A percentile compares a stretch with the other conserved stretches of the same genome.
These are phyloP conservation scores for Acephala macrosclerotiorum DNA, from an alignment of 2,329 filamentous ascomycete genomes.

Conservation along the genomic window DNA sequence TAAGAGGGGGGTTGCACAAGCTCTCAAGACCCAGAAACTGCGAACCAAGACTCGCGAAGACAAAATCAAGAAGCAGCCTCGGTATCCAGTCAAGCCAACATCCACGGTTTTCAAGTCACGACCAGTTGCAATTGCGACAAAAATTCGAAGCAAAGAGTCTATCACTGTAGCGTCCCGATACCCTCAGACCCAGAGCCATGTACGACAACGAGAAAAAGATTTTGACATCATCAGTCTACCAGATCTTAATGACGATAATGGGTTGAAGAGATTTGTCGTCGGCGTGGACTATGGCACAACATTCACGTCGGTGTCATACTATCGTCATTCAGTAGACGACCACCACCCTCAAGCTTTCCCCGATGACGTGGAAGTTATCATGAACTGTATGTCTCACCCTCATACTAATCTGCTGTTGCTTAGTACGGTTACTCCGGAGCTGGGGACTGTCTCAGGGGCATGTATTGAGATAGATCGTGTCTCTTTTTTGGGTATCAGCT, in stretches of 20 bases:
- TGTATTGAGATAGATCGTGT: no score
- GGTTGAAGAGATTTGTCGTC: slow-evolving; percentile 20
- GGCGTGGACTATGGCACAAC: slow-evolving; percentile 33
- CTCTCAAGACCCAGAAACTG: not conserved
- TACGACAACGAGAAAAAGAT: not conserved
- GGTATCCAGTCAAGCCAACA: not conserved
- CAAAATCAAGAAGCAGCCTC: not conserved
- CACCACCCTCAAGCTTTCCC: slow-evolving; percentile 19
- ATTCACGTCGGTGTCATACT: slow-evolving; percentile 32
- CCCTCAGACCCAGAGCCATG: not conserved
- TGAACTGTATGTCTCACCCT: no score
- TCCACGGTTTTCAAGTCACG: not conserved
- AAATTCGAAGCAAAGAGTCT: not conserved
- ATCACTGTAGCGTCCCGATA: not conserved
- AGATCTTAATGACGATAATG: not conserved
- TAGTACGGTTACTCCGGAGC: no score
- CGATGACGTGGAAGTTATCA: slow-evolving; percentile 28
- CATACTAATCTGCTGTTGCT: no score
- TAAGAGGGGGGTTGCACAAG: not conserved
- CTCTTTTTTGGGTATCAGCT: no score
- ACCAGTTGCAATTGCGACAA: not conserved
- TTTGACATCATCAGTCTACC: not conserved
- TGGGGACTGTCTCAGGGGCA: no score
- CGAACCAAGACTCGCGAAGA: not conserved
- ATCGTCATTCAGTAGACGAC: slow-evolving; percentile 12